These are phyloP conservation scores for Pichia nakasei DNA, from an alignment of 805 yeast genomes.

Conservation along the genomic window DNA sequence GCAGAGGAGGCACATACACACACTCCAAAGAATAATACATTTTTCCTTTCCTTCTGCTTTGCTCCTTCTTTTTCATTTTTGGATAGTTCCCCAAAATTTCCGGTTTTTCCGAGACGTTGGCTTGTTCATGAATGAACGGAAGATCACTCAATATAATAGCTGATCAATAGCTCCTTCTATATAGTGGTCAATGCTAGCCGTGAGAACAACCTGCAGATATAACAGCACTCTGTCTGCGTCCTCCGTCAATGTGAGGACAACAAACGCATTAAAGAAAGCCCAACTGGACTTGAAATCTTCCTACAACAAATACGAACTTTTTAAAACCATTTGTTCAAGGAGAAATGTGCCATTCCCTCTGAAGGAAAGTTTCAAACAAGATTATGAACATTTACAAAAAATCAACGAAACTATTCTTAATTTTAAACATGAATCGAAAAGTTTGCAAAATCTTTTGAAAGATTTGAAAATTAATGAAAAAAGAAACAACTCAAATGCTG, in stretches of 20 bases:
- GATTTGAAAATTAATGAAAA: slow-evolving; percentile 13
- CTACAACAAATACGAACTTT: slow-evolving; percentile 20
- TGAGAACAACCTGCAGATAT: too few relatives aligned
- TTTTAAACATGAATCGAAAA: slow-evolving; percentile 17
- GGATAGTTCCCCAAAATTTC: too few relatives aligned
- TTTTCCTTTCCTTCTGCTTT: too few relatives aligned
- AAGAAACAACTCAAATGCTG: slow-evolving; percentile 5
- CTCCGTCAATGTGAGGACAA: slow-evolving; percentile 12
- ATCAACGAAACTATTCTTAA: slow-evolving; percentile 12
- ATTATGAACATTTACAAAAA: slow-evolving; percentile 13
- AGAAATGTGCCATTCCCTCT: slow-evolving; percentile 27
- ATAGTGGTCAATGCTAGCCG: too few relatives aligned
- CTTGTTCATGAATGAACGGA: too few relatives aligned
- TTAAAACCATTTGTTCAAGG: slow-evolving; percentile 23
- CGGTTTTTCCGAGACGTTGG: too few relatives aligned
- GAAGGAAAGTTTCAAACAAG: slow-evolving; percentile 12
- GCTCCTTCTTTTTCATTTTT: too few relatives aligned
- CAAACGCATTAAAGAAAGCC: slow-evolving; percentile 27
- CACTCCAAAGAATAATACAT: too few relatives aligned
- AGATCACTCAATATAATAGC: too few relatives aligned
- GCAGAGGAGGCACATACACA: too few relatives aligned
- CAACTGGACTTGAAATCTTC: slow-evolving; percentile 28
- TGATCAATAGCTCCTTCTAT: too few relatives aligned
- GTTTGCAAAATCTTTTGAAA: slow-evolving; percentile 16
- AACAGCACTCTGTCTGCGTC: not conserved